Base-by-base conservation (phyloP, 371 early-diverging fungal species). In the Mucor circinelloides region DNA sequence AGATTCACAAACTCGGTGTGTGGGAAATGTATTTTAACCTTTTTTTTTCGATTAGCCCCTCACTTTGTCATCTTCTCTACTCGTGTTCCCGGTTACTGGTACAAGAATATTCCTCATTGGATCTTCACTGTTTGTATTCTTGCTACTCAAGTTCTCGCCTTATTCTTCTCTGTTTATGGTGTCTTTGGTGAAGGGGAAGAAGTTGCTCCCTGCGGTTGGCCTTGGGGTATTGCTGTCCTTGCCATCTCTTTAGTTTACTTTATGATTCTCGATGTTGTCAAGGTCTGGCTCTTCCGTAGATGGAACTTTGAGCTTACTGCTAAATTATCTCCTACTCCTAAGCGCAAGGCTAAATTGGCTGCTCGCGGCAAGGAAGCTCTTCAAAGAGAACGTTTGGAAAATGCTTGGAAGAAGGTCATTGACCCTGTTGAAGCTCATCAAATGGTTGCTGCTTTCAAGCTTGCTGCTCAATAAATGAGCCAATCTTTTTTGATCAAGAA, bases 31-130 rank as follows among this genome's bases (percentile, higher is more conserved):
- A 19, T n/a, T 8, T 23, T 50, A 19, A 19, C 50, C 8, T 12
- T 25, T 50, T 50, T 56, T 28, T 5, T 55, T 6, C 21, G n/a
- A 31, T 52, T 70, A 66, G 87, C 87, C 12, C 96, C 96, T 40
- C 96, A 96, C 77, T 96, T 96, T 81, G 89, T 94, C 55, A 95
- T 96, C 77, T 96, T 95, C 77, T 94, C 94, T 36, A 95, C 95
- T 23, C 91, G 95, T 55, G 79, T 95, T 34, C 85, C 91, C 25
- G 90, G 92, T 21, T 91, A 87, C 82, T 94, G 93, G 87, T 95
- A 92, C 90, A 88, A 90, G 73, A 70, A 63, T 34, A 70, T 67
- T 10, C 71, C 68, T 55, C 71, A 71, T 17, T 71, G 71, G 71
- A 63, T 71, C 30, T 71, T 67, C 25, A 71, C 71, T 63, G 71